Evolutionary conservation across 1,139 yeast species (phyloP), one percentile per base, ranked within the genome.

Genomic region (Maudiozyma humilis): DNA sequence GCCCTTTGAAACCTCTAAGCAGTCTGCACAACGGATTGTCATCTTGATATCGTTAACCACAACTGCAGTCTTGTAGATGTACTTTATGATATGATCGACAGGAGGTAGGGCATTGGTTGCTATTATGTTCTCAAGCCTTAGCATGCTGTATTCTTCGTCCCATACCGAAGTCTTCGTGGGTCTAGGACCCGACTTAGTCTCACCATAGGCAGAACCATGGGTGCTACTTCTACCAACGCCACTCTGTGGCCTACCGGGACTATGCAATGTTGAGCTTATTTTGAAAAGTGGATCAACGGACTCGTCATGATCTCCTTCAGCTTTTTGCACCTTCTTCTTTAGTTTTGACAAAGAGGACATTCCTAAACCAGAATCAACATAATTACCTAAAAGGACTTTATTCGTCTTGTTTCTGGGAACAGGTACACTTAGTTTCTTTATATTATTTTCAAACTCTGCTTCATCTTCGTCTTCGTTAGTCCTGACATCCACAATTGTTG

Each of bases 11-110:
- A 80, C 73, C 44, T 76, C 78, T 37, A 77, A 61, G 13, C 76
- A 80, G 55, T 81, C 81, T 42, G 73, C 65, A 2, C 82, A 75
- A 47, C 87, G 68, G 36, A 81, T 61, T 70, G 81, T 70, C 48
- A 82, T 60, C 53, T 79, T 79, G 64, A 78, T 69, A 55, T 82
- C 89, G 46, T 79, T 75, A 0, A 76, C 76, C 41, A 81, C 61
- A 0, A 79, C 74, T 0, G 81, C 79, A 1, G 74, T 66, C 53
- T 82, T 86, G 52, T 74, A 76, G 35, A 82, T 73, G 44, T 78
- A 62, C 47, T 79, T 82, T 38, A 82, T 69, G 5, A 77, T 68
- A 38, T 67, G 63, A 45, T 77, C 78, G 13, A 73, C 68, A 1
- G 87, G 82, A 7, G 75, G 66, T 3, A 76, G 71, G 0, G 79